A percentile compares a stretch with the other conserved stretches of the same genome.
These are phyloP conservation scores for Rhododendron ferrugineum DNA, from an alignment of 148 eudicot species.

Conservation along the genomic window DNA sequence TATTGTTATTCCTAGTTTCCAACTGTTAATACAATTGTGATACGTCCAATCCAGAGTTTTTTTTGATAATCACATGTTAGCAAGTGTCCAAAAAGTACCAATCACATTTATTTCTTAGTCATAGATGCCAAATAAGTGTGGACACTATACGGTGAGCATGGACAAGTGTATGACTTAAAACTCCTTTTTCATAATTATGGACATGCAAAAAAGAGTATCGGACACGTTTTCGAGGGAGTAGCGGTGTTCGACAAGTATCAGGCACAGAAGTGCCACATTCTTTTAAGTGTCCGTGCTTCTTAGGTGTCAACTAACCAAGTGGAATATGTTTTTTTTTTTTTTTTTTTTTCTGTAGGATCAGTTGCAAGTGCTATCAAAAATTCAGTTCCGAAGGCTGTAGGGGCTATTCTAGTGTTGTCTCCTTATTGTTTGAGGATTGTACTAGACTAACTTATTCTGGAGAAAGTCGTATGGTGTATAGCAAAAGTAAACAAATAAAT, in stretches of 20 bases:
- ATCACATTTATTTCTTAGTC: not conserved
- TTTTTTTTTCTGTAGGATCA: not conserved
- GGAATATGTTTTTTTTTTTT: not conserved
- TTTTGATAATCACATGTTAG: not conserved
- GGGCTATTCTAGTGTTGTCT: not conserved
- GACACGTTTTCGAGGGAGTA: not conserved
- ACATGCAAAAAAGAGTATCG: not conserved
- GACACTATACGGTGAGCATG: not conserved
- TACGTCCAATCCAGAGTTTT: not conserved
- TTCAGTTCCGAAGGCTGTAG: not conserved
- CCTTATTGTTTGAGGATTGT: not conserved
- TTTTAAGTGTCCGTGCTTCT: not conserved
- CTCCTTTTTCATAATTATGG: not conserved
- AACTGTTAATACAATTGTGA: no score
- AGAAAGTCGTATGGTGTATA: not conserved
- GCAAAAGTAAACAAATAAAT: not conserved
- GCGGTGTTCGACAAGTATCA: not conserved
- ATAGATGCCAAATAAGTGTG: not conserved
- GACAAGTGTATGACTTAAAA: not conserved
- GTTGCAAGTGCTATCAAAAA: not conserved
- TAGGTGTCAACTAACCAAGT: not conserved
- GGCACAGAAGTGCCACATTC: not conserved
- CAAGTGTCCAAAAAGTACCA: not conserved
- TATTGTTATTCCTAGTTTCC: no score
- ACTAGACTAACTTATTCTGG: not conserved